Conservation (phyloP, 108 stramenopile genomes). For the Epipyxis sp. region DNA sequence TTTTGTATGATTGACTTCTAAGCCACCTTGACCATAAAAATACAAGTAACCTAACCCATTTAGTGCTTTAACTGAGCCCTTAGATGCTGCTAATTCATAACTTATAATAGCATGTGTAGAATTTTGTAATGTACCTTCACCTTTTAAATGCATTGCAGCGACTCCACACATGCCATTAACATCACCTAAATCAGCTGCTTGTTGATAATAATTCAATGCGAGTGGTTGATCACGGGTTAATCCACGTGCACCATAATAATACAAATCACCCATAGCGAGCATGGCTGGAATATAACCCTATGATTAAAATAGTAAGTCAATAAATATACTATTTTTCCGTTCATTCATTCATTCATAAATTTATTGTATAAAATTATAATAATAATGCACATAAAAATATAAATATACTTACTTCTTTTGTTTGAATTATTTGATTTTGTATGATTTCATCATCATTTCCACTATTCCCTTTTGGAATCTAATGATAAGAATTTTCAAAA, state of each 20-base stretch:
- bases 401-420: slow-evolving; percentile 34
- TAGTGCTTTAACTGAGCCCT: slow-evolving; percentile 19
- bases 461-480: slow-evolving; percentile 19
- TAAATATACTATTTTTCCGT: not conserved
- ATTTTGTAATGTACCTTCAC: slow-evolving; percentile 42
- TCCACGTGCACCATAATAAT: slow-evolving; percentile 47
- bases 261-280: slow-evolving; percentile 39
- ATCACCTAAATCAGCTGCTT: slow-evolving; percentile 38
- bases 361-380: not conserved
- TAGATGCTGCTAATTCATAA: slow-evolving; percentile 29
- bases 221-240: slow-evolving; percentile 40
- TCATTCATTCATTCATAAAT: not conserved
- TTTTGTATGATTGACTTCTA: slow-evolving; percentile 33
- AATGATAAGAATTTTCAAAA: no score
- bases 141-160: slow-evolving; percentile 43
- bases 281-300: slow-evolving; percentile 34
- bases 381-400: no score
- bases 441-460: slow-evolving; percentile 42
- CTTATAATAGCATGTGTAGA: slow-evolving; percentile 15
- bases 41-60: slow-evolving; percentile 50
- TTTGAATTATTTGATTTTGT: slow-evolving; percentile 28
- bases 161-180: slow-evolving; percentile 29
- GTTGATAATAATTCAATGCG: slow-evolving; percentile 32
- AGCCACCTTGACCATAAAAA: slow-evolving; percentile 36
- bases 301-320: no score